Evolutionary conservation across 768 basidiomycete species (phyloP).

Genomic region (Zangia roseola): DNA sequence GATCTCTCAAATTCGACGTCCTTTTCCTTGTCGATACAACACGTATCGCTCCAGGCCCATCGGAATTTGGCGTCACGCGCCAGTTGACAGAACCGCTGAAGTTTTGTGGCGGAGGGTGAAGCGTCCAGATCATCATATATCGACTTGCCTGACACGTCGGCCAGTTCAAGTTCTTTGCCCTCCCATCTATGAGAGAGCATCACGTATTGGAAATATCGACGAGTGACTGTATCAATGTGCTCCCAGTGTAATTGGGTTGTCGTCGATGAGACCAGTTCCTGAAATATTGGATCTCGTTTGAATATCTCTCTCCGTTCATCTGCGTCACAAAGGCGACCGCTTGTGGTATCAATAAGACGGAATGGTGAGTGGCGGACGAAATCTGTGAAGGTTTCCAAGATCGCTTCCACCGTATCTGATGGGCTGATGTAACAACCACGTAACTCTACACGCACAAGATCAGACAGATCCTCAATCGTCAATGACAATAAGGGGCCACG

Average conservation of each 20-base stretch:
- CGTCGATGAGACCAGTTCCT: constrained; percentile 17
- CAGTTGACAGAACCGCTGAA: constrained; percentile 17
- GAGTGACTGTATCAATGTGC: constrained; percentile 3
- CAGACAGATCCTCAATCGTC: neutral
- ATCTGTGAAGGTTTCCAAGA: neutral
- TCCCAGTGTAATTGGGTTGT: constrained; percentile 2
- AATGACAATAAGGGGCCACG: neutral
- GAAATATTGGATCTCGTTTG: constrained; percentile 6
- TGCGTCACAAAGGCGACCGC: constrained; percentile 16
- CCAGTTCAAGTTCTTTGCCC: constrained; percentile 8
- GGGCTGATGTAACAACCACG: constrained; percentile 12
- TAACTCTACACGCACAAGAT: constrained; percentile 3
- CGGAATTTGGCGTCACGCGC: constrained; percentile 8
- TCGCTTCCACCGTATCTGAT: neutral
- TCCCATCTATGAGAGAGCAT: constrained; percentile 27
- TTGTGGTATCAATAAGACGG: constrained; percentile 22
- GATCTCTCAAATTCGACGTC: constrained; percentile 16
- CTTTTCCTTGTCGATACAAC: constrained; percentile 22
- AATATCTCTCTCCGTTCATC: constrained; percentile 14
- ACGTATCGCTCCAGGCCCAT: constrained; percentile 26
- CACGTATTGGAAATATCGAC: constrained; percentile 13
- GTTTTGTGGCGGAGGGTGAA: constrained; percentile 10
- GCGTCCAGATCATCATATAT: constrained; percentile 7
- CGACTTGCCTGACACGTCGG: constrained; percentile 11
- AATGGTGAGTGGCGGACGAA: neutral